These are phyloP conservation scores for Ganoderma multipileum DNA, from an alignment of 1,284 basidiomycete genomes.

Conservation along the genomic window DNA sequence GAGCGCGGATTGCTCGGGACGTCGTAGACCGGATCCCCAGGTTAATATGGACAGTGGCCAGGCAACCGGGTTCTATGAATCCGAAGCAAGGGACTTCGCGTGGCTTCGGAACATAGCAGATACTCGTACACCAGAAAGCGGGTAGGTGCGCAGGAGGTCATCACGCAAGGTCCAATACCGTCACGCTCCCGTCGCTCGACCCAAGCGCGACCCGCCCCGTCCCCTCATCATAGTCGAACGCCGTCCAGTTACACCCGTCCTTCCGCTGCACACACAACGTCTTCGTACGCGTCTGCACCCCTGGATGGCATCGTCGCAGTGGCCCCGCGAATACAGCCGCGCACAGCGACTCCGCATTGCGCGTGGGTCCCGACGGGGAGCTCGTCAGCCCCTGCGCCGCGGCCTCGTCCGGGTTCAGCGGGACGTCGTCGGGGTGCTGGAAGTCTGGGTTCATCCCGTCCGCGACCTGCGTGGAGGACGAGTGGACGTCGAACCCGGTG, in stretches of 20 bases:
- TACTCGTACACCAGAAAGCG: no score
- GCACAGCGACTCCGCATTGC: slow-evolving; percentile 47
- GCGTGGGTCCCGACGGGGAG: not conserved
- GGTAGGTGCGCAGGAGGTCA: no score
- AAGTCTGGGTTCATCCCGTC: slow-evolving; percentile 21
- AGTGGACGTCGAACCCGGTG: slow-evolving; percentile 39
- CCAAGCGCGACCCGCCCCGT: slow-evolving; percentile 58
- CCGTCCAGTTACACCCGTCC: slow-evolving; percentile 53
- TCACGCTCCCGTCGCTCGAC: slow-evolving; percentile 53
- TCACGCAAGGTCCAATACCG: slow-evolving; percentile 45
- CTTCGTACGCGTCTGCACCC: slow-evolving; percentile 31
- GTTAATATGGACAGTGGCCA: no score
- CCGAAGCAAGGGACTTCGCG: no score
- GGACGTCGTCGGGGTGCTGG: slow-evolving; percentile 4
- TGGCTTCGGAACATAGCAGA: no score
- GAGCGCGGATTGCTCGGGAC: no score
- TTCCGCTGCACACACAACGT: slow-evolving; percentile 35
- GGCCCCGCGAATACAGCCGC: slow-evolving; percentile 56
- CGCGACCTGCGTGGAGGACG: slow-evolving; percentile 31
- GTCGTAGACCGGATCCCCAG: no score
- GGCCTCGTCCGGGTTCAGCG: not conserved
- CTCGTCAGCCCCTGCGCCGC: not conserved
- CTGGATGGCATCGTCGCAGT: slow-evolving; percentile 30
- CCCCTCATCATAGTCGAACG: slow-evolving; percentile 64
- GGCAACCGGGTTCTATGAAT: no score